These are phyloP conservation scores for Geranium rotundifolium DNA, from an alignment of 345 rosid species.

Conservation along the genomic window DNA sequence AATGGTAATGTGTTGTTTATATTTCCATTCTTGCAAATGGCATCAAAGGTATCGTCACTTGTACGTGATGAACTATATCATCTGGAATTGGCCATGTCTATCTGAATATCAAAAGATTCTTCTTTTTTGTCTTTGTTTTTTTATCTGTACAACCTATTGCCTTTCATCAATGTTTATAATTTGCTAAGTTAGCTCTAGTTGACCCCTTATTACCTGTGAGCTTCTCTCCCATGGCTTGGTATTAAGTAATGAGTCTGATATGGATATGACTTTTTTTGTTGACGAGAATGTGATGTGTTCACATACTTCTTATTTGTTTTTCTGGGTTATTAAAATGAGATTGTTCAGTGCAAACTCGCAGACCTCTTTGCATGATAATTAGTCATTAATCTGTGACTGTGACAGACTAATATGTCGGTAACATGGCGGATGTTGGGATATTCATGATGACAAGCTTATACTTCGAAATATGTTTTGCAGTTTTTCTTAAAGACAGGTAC, in stretches of 20 bases:
- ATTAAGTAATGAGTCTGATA: not conserved
- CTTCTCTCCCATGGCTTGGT: not conserved
- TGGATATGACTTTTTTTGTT: not conserved
- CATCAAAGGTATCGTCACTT: not conserved
- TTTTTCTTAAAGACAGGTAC: conserved; percentile 77
- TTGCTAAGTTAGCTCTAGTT: not conserved
- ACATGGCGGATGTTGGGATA: not conserved
- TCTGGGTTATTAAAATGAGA: not conserved
- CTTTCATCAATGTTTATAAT: too few species aligned
- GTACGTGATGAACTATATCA: not conserved
- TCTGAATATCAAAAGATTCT: not conserved
- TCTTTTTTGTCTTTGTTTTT: not conserved
- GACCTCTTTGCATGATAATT: too few species aligned
- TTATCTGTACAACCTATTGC: too few species aligned
- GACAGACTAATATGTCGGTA: not conserved
- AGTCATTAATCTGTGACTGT: not conserved
- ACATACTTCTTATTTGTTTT: not conserved
- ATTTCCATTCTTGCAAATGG: not conserved
- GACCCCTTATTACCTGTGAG: not conserved
- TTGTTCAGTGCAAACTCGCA: not conserved
- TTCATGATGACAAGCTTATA: conserved; percentile 4
- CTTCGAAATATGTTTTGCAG: conserved; percentile 23
- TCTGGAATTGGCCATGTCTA: too few species aligned
- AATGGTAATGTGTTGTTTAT: not conserved
- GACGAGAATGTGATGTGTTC: not conserved